Base-by-base conservation (phyloP, 148 eudicot genomes). In the Fagopyrum homotropicum region DNA sequence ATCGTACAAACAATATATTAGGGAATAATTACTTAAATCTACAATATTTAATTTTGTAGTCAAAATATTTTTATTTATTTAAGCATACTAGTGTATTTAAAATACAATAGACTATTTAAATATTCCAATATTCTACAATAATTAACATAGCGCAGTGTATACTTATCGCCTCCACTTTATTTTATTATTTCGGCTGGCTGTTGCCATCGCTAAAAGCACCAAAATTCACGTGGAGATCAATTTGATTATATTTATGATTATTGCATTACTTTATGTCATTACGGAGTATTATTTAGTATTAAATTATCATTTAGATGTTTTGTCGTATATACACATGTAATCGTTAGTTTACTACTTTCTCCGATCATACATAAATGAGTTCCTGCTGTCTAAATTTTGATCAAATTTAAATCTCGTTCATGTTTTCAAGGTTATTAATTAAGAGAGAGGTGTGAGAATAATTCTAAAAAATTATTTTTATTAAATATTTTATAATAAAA, bases 131-230 rank as follows among this genome's bases (percentile, higher is more conserved):
- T 12, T 4, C 5, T 40, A 4, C 43, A 35, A 64, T 64, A 64
- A 1, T 40, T 7, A 12, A 66, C 46, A 64, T 64, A 64, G 16
- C 66, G 46, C 69, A 35, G 40, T 60, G 66, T 60, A 40, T 60
- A 22, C 10, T 3, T 60, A 60, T 56, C 16, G 26, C 22, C 26
- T 56, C 19, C n/a, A 5, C 5, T 16, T 15, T n/a, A 55, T 15
- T 29, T 29, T 63, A 29, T 30, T 63, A 63, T 63, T 63, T 63
- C 16, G 44, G 45, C 45, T 35, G 69, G 45, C 69, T 63, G 69
- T 63, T 30, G 69, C 69, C 69, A 63, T 63, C 69, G 35, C 69
- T 14, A 66, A 66, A 40, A 45, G 71, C 17, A 22, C 17, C 19
- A 1, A 35, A 40, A 66, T 40, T 46, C 71, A 66, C 43, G 47